Conservation (phyloP, 2,329 filamentous ascomycete genomes). For the Zarea fungicola region DNA sequence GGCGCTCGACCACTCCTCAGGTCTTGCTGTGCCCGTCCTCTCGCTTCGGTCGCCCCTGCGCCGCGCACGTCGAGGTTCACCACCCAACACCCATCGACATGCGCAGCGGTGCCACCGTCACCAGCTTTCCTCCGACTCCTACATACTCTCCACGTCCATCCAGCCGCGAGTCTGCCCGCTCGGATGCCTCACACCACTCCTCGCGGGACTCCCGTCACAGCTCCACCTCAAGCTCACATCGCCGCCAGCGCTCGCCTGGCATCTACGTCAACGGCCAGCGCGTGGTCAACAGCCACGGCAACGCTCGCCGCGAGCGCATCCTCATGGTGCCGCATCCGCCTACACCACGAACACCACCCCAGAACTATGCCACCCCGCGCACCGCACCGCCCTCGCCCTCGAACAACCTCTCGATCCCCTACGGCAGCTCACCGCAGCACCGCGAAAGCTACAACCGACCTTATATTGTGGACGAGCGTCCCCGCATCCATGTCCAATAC, state of each 20-base stretch:
- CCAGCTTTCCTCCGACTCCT: constrained; percentile 37
- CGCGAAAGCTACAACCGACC: constrained; percentile 24
- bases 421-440: constrained; percentile 20
- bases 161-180: constrained; percentile 32
- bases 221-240: constrained; percentile 24
- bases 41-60: constrained; percentile 37
- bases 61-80: constrained; percentile 34
- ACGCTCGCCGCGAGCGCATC: constrained; percentile 36
- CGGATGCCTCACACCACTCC: constrained; percentile 13
- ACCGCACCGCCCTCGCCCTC: constrained; percentile 37
- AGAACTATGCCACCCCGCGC: constrained; percentile 32
- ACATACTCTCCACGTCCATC: constrained; percentile 27
- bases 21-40: constrained; percentile 34
- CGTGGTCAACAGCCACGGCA: constrained; percentile 27
- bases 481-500: constrained; percentile 33
- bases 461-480: constrained; percentile 35
- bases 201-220: constrained; percentile 19
- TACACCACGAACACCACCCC: constrained; percentile 43
- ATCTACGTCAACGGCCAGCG: constrained; percentile 35
- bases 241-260: constrained; percentile 27
- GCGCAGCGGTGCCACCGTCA: constrained; percentile 17
- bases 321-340: constrained; percentile 41
- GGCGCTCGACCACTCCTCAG: constrained; percentile 28
- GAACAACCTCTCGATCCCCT: constrained; percentile 18
- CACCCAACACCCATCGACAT: constrained; percentile 27